phyloP scores from a whole-genome alignment of 177 flowering plant species.

The Vitis hybrid region DNA sequence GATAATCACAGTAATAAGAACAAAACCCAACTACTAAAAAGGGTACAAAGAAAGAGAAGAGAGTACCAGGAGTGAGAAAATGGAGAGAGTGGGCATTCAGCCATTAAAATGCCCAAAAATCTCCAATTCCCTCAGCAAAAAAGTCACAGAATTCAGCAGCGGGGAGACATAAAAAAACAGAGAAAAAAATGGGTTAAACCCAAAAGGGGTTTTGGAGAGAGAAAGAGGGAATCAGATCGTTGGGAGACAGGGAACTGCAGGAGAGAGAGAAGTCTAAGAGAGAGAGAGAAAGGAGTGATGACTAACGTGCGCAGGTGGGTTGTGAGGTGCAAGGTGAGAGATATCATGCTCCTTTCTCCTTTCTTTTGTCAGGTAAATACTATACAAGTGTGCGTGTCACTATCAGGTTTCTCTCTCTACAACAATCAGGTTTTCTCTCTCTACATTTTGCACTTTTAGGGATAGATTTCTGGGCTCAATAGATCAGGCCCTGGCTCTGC shows the following conservation, averaged over 20 bases:
- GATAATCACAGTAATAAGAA: neutral
- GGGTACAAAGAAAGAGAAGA: neutral
- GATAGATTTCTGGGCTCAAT: too few relatives aligned
- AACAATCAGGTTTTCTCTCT: too few relatives aligned
- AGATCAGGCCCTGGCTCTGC: too few relatives aligned
- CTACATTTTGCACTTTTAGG: too few relatives aligned
- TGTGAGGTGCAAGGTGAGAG: too few relatives aligned
- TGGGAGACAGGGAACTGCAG: slow-evolving; percentile 6
- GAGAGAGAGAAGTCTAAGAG: neutral
- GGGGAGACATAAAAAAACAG: neutral
- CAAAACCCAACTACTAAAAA: neutral
- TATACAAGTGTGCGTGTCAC: neutral
- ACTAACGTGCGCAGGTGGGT: neutral
- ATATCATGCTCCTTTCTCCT: too few relatives aligned
- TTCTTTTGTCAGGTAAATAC: neutral
- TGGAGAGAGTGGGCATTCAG: neutral
- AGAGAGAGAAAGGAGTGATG: neutral
- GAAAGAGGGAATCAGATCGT: neutral
- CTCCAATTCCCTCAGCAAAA: neutral
- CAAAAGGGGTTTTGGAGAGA: neutral
- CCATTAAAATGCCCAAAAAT: neutral
- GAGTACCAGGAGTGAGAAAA: slow-evolving; percentile 3
- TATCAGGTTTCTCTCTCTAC: too few relatives aligned
- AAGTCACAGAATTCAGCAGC: neutral
- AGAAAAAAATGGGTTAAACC: neutral